These are phyloP conservation scores for Capsella rubella DNA, from an alignment of 441 rosid genomes.

Conservation along the genomic window DNA sequence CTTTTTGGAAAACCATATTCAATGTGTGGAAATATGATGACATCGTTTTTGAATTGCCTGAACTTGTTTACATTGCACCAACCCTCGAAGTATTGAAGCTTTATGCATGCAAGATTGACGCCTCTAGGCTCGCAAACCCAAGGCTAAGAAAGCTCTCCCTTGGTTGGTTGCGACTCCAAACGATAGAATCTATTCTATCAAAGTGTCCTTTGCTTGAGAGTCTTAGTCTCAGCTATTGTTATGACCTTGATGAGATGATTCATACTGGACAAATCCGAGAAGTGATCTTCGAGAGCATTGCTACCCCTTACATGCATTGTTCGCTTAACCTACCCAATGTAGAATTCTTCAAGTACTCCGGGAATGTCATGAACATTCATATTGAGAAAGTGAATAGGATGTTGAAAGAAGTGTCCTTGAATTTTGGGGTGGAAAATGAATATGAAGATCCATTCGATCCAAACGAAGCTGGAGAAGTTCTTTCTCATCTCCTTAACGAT, in stretches of 20 bases:
- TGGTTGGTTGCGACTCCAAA: background rate
- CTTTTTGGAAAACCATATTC: background rate
- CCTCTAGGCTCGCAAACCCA: background rate
- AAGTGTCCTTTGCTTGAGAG: conserved; percentile 48
- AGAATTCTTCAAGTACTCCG: conserved; percentile 45
- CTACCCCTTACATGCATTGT: conserved; percentile 5
- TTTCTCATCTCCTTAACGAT: conserved; percentile 39
- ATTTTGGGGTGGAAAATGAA: conserved; percentile 41
- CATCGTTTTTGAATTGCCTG: conserved; percentile 38
- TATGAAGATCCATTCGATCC: conserved; percentile 17
- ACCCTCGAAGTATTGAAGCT: conserved; percentile 46
- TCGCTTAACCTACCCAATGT: conserved; percentile 43
- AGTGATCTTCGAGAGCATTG: conserved; percentile 47
- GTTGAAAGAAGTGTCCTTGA: conserved; percentile 47
- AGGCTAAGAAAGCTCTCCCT: background rate
- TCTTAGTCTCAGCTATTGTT: conserved; percentile 49
- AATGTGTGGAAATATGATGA: background rate
- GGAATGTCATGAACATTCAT: conserved; percentile 22
- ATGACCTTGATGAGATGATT: conserved; percentile 36
- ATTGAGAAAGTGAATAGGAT: background rate
- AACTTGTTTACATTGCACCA: background rate
- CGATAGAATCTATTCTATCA: background rate
- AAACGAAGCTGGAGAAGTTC: conserved; percentile 16
- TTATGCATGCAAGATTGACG: conserved; percentile 31
- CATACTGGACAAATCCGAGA: conserved; percentile 19